Base-by-base conservation (phyloP, 2,329 filamentous ascomycete genomes). In the Grosmannia penicillata region DNA sequence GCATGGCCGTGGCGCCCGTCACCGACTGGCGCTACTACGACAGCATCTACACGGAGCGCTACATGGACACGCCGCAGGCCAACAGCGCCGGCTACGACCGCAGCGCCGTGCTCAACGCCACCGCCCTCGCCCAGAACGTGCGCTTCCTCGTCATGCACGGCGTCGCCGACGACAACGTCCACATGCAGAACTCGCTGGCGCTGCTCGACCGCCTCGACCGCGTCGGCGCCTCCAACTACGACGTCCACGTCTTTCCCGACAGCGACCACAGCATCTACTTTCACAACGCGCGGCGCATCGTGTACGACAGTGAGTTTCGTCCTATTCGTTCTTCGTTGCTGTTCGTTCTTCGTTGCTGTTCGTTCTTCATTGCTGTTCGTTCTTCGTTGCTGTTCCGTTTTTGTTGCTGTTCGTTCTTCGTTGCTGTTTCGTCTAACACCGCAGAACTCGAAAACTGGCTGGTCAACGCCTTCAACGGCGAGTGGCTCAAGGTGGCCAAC, bases 1-100 rank as follows among this genome's bases (percentile, higher is more conserved):
- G 91, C 49, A 94, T 98, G 82, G 86, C 93, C 7, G 93, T 98
- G 37, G 91, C 91, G 2, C 91, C 91, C 15, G 91, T 98, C n/a
- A 96, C 89, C 0, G 87, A 98, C 58, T 98, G 91, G 91, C 72
- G 82, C 41, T 94, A 82, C 60, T 98, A 98, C 60, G 83, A 95
- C 60, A 83, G 77, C 42, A 78, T 95, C 51, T 95, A 95, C 63
- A 93, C 87, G 0, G 87, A 95, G 60, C 77, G 91, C 26, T 98
- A 96, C 61, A 98, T 98, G 93, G 81, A 87, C 53, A 94, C 79
- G 1, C 91, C 91, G 2, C 78, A 93, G 54, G 68, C 82, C 52
- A 98, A 98, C 54, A 59, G 62, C 0, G 61, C 54, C 0, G 91
- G 91, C 11, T 98, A 96, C 61, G 67, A 76, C 30, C 75, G 72